Evolutionary conservation across 768 basidiomycete genomes (phyloP), one percentile per base, ranked within the genome.

Genomic region (Phaeotremella fagi): DNA sequence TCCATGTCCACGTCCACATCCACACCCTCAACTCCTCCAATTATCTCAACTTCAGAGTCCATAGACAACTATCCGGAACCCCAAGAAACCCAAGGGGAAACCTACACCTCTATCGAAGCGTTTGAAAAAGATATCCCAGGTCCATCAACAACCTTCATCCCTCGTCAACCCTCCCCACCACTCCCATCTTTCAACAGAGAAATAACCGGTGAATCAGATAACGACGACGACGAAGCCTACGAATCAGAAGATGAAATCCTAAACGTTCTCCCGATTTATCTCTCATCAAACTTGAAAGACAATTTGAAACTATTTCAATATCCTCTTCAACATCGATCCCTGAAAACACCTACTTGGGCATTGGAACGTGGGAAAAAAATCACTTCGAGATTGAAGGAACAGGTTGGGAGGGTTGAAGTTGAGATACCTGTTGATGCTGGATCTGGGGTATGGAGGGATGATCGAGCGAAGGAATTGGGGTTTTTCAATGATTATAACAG

Each of bases 371-470:
- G 71, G 0, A 63, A 70, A 31, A 37, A 47, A 14, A 69, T 76
- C 29, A 61, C 66, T 2, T 55, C 71, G 0, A 50, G 72, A 42
- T 63, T 72, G 48, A 76, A 76, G 50, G 70, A 72, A 38, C 42
- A 52, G 1, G 62, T 60, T 0, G 56, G 58, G 3, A 50, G 72
- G 41, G 63, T 76, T 7, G 75, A 76, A 44, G 55, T 76, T 15
- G 75, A 76, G 50, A 60, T 76, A 11, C 75, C 75, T 1, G 66
- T 75, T 26, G 71, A 74, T 57, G 67, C 52, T 23, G 56, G 68
- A 14, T 36, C 42, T 16, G 59, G 59, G 26, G 64, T 73, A 15
- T 76, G 74, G 67, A 59, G 73, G 25, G 64, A 66, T 23, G 73
- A 75, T 11, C 37, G 66, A 29, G 75, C 73, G n/a, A 62, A 57